These are phyloP conservation scores for Cokeromyces recurvatus DNA, from an alignment of 371 early-diverging fungal genomes.

Conservation along the genomic window DNA sequence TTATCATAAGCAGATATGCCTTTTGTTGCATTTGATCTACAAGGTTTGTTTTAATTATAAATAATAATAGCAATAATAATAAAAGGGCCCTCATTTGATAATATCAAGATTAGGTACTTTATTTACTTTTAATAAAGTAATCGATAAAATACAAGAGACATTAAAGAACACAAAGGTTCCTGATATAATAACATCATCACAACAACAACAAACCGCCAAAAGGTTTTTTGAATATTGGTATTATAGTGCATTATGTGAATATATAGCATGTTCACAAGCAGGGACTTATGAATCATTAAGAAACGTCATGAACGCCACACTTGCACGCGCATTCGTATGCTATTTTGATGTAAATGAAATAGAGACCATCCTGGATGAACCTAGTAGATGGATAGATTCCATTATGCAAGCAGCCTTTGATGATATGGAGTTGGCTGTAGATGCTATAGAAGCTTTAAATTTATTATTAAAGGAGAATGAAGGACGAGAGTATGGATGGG, in stretches of 20 bases:
- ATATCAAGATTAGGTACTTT: constrained; percentile 20
- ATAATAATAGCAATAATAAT: background rate
- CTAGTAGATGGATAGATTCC: too few relatives aligned
- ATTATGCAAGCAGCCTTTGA: too few relatives aligned
- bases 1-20: too few relatives aligned
- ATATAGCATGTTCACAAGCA: constrained; percentile 31
- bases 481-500: constrained; percentile 14
- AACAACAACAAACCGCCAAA: background rate
- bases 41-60: too few relatives aligned
- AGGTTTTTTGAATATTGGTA: constrained; percentile 28
- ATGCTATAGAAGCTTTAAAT: background rate
- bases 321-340: constrained; percentile 16
- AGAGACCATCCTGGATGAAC: constrained; percentile 6
- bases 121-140: constrained; percentile 22
- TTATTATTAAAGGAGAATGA: background rate
- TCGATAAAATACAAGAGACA: constrained; percentile 11
- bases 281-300: constrained; percentile 26
- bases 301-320: constrained; percentile 13
- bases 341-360: constrained; percentile 7
- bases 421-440: constrained; percentile 4
- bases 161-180: constrained; percentile 1
- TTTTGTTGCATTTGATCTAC: constrained; percentile 37
- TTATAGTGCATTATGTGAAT: constrained; percentile 20
- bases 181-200: background rate
- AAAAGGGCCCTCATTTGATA: background rate